Evolutionary conservation across 192 early-diverging fungal genomes (phyloP), one percentile per base, ranked within the genome.

Genomic region (Mortierella alpina): DNA sequence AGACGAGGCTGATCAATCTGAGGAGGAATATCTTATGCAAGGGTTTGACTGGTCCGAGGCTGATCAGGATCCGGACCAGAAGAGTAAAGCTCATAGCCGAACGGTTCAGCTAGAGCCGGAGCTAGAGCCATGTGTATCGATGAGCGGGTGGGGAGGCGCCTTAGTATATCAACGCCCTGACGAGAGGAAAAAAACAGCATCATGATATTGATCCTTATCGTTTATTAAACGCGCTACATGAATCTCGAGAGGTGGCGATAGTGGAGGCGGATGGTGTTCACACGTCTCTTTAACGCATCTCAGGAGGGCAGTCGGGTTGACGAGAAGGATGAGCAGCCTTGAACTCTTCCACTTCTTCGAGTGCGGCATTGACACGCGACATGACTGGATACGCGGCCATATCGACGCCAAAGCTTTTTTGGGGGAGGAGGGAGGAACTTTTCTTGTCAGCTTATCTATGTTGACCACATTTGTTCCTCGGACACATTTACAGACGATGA

Each of bases 301-400:
- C 87, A 0, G 58, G 70, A 6, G 91, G 90, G 75, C 90, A 92
- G 66, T 93, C 92, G 7, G 82, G 78, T 79, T 95, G 93, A 22
- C 67, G 78, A 39, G 73, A 67, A 56, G 92, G 90, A 63, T 91
- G 87, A 2, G 92, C 86, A 20, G 53, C 65, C 42, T 76, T 82
- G 76, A 98, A 96, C 47, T 90, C 88, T 3, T 90, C 86, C 31
- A 94, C 75, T 47, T 87, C 73, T 54, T 66, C 66, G 5, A 95
- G 75, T 0, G 80, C 81, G 9, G 70, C 85, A 53, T 89, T 72
- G 44, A 98, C 88, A 18, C 87, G 84, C 15, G 59, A 68, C 63
- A 98, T 92, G 18, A 69, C 75, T 6, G 96, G 95, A 68, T 89
- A 95, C 46, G 72, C 46, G 4, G 69, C 70, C 84, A 98, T 83